A percentile compares a stretch with the other conserved stretches of the same genome.
These are phyloP conservation scores for Austroboletus sp. DNA, from an alignment of 1,284 basidiomycete genomes.

Conservation along the genomic window DNA sequence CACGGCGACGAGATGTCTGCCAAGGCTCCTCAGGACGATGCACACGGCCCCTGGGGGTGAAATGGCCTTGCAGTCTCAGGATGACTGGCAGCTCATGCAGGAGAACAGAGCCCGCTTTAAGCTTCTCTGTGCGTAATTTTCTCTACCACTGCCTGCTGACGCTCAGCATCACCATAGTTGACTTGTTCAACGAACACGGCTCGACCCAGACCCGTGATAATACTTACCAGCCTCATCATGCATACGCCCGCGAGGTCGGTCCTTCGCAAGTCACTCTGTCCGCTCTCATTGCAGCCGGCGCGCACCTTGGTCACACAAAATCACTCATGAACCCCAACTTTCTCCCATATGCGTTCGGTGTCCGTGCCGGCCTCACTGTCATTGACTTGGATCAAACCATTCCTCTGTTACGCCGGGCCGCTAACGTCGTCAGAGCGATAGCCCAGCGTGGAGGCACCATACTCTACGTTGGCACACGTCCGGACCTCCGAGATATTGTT, in stretches of 20 bases:
- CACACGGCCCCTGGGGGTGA: constrained; percentile 30
- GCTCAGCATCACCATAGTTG: constrained; percentile 41
- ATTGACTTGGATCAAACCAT: constrained; percentile 95
- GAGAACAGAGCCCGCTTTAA: constrained; percentile 49
- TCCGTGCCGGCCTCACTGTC: constrained; percentile 82
- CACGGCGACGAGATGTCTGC: constrained; percentile 30
- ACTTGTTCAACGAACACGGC: constrained; percentile 64
- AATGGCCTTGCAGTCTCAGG: constrained; percentile 39
- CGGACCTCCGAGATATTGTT: constrained; percentile 71
- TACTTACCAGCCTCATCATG: constrained; percentile 69
- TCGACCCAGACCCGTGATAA: constrained; percentile 70
- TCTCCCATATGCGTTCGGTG: constrained; percentile 91
- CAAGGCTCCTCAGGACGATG: constrained; percentile 28
- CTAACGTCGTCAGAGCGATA: constrained; percentile 78
- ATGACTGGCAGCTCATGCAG: constrained; percentile 63
- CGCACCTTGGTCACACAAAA: constrained; percentile 87
- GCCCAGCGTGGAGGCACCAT: constrained; percentile 79
- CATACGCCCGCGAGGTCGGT: constrained; percentile 57
- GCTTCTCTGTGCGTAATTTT: constrained; percentile 39
- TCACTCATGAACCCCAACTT: constrained; percentile 82
- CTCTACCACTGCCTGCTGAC: constrained; percentile 8
- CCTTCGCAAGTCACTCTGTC: constrained; percentile 73
- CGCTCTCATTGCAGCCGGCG: constrained; percentile 85
- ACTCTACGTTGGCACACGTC: constrained; percentile 84
- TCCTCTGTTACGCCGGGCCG: constrained; percentile 84